Evolutionary conservation across 1,139 yeast species (phyloP).

Genomic region (Candida dubliniensis): DNA sequence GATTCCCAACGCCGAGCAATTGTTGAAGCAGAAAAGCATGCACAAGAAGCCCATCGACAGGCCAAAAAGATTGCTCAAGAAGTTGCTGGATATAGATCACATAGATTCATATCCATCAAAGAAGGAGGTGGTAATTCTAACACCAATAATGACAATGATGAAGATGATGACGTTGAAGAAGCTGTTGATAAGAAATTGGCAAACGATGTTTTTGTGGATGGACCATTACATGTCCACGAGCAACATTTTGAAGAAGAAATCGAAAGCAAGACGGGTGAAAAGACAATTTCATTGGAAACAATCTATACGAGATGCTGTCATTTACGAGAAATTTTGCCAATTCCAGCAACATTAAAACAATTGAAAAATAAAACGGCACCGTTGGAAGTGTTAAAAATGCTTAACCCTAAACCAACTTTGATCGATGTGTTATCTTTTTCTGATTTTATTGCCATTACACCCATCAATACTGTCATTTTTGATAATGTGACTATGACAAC

Average conservation of each 20-base stretch:
- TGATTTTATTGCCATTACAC: constrained; percentile 83
- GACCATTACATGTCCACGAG: constrained; percentile 70
- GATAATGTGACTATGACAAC: constrained; percentile 81
- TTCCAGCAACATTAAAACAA: constrained; percentile 87
- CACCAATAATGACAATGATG: too few relatives aligned
- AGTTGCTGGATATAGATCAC: constrained; percentile 43
- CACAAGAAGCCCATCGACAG: constrained; percentile 69
- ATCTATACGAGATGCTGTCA: constrained; percentile 92
- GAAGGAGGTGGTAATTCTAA: constrained; percentile 13
- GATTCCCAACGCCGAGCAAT: constrained; percentile 57
- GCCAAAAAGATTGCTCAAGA: constrained; percentile 70
- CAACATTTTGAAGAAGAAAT: constrained; percentile 49
- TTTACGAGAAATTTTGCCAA: constrained; percentile 86
- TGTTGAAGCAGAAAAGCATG: constrained; percentile 67
- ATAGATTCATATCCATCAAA: constrained; percentile 5
- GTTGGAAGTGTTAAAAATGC: constrained; percentile 69
- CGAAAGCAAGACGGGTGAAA: constrained; percentile 17
- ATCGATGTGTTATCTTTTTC: constrained; percentile 86
- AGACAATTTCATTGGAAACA: constrained; percentile 56
- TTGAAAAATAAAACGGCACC: constrained; percentile 76
- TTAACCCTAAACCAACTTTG: constrained; percentile 88
- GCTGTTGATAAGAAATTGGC: constrained; percentile 23
- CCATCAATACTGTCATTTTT: constrained; percentile 73
- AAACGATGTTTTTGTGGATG: constrained; percentile 40
- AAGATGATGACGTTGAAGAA: constrained; percentile 19